Percentiles rank a stretch among this genome's conserved stretches.
These are phyloP conservation scores for Pseudozyma flocculosa DNA, from an alignment of 1,284 basidiomycete species.

Conservation along the genomic window DNA sequence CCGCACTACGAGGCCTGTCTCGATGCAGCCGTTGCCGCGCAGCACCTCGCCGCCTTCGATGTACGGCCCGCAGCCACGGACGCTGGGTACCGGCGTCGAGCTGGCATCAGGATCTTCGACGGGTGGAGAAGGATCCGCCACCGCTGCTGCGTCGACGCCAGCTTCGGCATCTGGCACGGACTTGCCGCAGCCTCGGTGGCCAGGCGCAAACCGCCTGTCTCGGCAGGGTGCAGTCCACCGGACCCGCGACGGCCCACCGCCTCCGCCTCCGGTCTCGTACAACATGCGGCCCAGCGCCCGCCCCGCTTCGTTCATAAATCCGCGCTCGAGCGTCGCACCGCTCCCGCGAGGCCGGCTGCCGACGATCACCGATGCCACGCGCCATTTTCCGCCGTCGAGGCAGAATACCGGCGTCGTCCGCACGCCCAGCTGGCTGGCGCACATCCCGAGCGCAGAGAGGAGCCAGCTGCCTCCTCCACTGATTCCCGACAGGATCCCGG, in stretches of 20 bases:
- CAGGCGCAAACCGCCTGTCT: conserved; percentile 8
- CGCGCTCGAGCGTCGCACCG: conserved; percentile 39
- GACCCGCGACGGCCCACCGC: conserved; percentile 2
- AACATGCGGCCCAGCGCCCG: conserved; percentile 4
- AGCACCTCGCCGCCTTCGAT: background rate
- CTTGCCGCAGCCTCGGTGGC: too few species aligned
- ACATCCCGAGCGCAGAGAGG: conserved; percentile 29
- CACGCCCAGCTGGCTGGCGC: conserved; percentile 29
- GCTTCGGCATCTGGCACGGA: too few species aligned
- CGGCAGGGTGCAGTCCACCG: conserved; percentile 21
- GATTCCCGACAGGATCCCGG: conserved; percentile 9
- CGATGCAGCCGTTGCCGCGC: conserved; percentile 7
- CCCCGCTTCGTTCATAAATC: conserved; percentile 35
- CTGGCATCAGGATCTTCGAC: too few species aligned
- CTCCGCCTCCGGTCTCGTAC: conserved; percentile 4
- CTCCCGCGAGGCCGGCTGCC: conserved; percentile 39
- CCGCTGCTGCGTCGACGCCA: too few species aligned
- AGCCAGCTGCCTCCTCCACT: conserved; percentile 22
- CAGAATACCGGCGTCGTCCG: conserved; percentile 9
- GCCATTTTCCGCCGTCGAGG: conserved; percentile 44
- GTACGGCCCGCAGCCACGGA: background rate
- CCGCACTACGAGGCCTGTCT: conserved; percentile 17
- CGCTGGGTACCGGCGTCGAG: too few species aligned
- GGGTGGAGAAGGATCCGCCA: background rate
- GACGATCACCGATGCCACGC: conserved; percentile 44